Percentiles rank a stretch among this genome's conserved stretches.
Conservation (phyloP, 139 green algal species). For the Chlamydomonas schloesseri region DNA sequence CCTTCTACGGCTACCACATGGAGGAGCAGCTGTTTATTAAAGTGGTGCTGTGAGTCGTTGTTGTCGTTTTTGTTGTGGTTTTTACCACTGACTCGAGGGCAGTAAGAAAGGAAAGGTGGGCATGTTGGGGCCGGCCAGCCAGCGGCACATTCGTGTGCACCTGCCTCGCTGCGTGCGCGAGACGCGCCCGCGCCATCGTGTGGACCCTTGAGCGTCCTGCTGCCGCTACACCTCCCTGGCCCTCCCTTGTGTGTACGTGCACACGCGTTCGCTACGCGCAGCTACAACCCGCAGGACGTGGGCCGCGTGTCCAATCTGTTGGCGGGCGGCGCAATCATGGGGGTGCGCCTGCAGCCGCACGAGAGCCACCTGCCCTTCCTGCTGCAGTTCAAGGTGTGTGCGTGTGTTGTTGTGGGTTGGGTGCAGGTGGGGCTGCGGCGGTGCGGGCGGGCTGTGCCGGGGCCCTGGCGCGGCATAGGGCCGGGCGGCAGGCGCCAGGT, state of each 20-base stretch:
- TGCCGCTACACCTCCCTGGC: too few relatives aligned
- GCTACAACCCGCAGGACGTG: conserved; percentile 85
- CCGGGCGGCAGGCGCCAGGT: too few relatives aligned
- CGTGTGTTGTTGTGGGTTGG: not conserved
- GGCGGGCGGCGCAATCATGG: conserved; percentile 81
- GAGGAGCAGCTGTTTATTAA: conserved; percentile 90
- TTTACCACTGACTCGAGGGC: too few relatives aligned
- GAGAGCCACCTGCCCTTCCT: conserved; percentile 95
- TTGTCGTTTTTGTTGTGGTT: too few relatives aligned
- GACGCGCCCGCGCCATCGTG: too few relatives aligned
- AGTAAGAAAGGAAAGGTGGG: too few relatives aligned
- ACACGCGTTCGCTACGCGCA: conserved; percentile 22
- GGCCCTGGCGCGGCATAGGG: too few relatives aligned
- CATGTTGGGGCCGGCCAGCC: too few relatives aligned
- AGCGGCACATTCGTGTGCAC: too few relatives aligned
- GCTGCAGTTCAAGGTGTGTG: conserved; percentile 92
- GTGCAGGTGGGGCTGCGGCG: not conserved
- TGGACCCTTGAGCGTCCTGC: too few relatives aligned
- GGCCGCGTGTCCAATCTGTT: conserved; percentile 69
- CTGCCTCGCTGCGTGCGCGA: too few relatives aligned
- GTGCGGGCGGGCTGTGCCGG: not conserved
- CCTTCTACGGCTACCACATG: conserved; percentile 93
- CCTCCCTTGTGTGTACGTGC: not conserved
- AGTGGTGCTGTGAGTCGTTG: conserved; percentile 77
- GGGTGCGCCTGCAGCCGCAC: conserved; percentile 84